Percentiles rank a stretch among this genome's conserved stretches.
Conservation (phyloP, 352 stramenopile genomes). For the Globisporangium orthogonon region DNA sequence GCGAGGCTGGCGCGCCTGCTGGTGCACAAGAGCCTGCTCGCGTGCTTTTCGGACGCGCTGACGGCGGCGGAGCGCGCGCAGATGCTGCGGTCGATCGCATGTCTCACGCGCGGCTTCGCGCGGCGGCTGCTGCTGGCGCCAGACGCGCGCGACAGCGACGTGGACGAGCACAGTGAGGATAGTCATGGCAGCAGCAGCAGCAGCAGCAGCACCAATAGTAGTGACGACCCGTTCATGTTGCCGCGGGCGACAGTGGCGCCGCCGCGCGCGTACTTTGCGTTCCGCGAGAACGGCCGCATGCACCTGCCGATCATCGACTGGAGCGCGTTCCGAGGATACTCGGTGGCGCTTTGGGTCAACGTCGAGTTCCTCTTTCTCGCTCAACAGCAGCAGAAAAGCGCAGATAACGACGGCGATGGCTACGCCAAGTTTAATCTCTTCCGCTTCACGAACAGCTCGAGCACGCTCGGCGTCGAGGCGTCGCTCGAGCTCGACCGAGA, state of each 20-base stretch:
- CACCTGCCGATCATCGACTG: slow-evolving; percentile 74
- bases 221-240: slow-evolving; percentile 25
- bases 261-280: slow-evolving; percentile 59
- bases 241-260: slow-evolving; percentile 26
- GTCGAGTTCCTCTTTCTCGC: slow-evolving; percentile 23
- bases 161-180: too few species aligned
- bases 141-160: not conserved
- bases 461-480: slow-evolving; percentile 64
- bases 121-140: slow-evolving; percentile 19
- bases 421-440: slow-evolving; percentile 62
- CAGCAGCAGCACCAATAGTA: slow-evolving; percentile 8
- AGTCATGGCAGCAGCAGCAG: slow-evolving; percentile 10
- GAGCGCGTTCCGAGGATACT: slow-evolving; percentile 73
- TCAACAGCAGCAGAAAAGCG: not conserved
- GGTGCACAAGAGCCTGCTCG: slow-evolving; percentile 31
- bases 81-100: slow-evolving; percentile 24
- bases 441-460: slow-evolving; percentile 63
- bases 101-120: slow-evolving; percentile 30
- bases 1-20: slow-evolving; percentile 19
- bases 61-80: slow-evolving; percentile 13
- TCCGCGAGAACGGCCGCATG: slow-evolving; percentile 58
- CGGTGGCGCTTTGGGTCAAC: slow-evolving; percentile 70
- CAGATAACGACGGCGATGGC: not conserved
- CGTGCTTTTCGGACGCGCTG: slow-evolving; percentile 28
- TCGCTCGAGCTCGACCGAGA: slow-evolving; percentile 42